Percentiles rank a stretch among this genome's conserved stretches.
phyloP scores from a whole-genome alignment of 225 moss, liverwort and hornwort species.

The Bryoerythrophyllum caledonicum region DNA sequence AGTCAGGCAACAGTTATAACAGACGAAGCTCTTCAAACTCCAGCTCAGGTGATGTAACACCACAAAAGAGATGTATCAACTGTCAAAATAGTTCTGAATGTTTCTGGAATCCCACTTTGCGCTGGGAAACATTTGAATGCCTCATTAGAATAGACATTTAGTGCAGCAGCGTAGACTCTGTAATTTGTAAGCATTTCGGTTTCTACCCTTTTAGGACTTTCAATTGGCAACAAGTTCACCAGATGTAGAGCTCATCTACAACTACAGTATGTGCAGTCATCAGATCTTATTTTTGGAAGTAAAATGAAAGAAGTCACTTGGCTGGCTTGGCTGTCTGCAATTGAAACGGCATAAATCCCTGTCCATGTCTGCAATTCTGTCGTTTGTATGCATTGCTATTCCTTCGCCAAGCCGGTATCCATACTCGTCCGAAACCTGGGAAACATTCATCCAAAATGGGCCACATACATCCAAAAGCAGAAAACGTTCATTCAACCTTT shows the following conservation, averaged over 20 bases:
- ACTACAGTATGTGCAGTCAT: slow-evolving; percentile 42
- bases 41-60: slow-evolving; percentile 40
- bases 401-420: no score
- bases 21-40: slow-evolving; percentile 36
- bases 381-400: no score
- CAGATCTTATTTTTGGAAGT: slow-evolving; percentile 42
- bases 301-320: slow-evolving; percentile 28
- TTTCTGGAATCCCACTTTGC: slow-evolving; percentile 41
- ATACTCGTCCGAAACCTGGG: no score
- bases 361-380: not conserved
- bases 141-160: slow-evolving; percentile 29
- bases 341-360: not conserved
- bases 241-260: slow-evolving; percentile 42
- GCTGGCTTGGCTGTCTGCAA: slow-evolving; percentile 35
- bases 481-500: no score
- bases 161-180: slow-evolving; percentile 45
- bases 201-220: slow-evolving; percentile 38
- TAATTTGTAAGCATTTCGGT: slow-evolving; percentile 52
- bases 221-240: slow-evolving; percentile 36
- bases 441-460: no score
- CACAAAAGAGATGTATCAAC: slow-evolving; percentile 35
- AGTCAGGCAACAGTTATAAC: slow-evolving; percentile 14
- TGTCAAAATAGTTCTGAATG: slow-evolving; percentile 41
- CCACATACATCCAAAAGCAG: no score
- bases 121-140: slow-evolving; percentile 42